Evolutionary conservation across 2,329 filamentous ascomycete genomes (phyloP), one percentile per base, ranked within the genome.

Genomic region (Fusarium incarnatum): DNA sequence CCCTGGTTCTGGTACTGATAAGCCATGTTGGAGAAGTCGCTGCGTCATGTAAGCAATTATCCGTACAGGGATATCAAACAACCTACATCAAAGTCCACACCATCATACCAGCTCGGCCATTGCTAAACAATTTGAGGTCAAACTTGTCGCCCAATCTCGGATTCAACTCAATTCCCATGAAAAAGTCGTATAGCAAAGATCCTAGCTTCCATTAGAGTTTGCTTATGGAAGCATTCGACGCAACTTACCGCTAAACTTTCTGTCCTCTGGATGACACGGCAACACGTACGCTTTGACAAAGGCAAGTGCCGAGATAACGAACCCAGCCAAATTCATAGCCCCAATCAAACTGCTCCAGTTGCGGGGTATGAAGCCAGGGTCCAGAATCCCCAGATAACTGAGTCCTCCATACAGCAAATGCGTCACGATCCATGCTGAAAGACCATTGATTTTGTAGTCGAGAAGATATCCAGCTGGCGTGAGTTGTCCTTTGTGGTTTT

Each of bases 61-160:
- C 23, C n/a, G 16, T 15, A n/a, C 11, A 55, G 1, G 7, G 11
- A 4, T 13, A 5, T 6, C 11, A 41, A 64, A 1, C 23, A 8
- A 32, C 56, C 3, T 71, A 83, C 82, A 84, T 81, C 32, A 84
- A 70, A n/a, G 81, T 82, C 82, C 83, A 85, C 11, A 79, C 77
- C 64, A 84, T 77, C 56, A 85, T 84, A 11, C 83, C 83, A n/a
- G 81, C 80, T 23, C 83, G 76, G 6, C 83, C 83, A 55, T 84
- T 84, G 50, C 79, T 82, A 64, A 85, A 85, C 0, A 84, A 74
- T 59, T 85, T 85, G 27, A 84, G 78, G 63, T 85, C 83, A 68
- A 82, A 84, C 15, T 69, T 74, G 4, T 77, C 70, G 1, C 82
- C 81, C 27, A 84, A 70, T 45, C 83, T 73, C 1, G 83, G 83